phyloP scores from a whole-genome alignment of 768 basidiomycete species.

The Leccinum ochraceum region DNA sequence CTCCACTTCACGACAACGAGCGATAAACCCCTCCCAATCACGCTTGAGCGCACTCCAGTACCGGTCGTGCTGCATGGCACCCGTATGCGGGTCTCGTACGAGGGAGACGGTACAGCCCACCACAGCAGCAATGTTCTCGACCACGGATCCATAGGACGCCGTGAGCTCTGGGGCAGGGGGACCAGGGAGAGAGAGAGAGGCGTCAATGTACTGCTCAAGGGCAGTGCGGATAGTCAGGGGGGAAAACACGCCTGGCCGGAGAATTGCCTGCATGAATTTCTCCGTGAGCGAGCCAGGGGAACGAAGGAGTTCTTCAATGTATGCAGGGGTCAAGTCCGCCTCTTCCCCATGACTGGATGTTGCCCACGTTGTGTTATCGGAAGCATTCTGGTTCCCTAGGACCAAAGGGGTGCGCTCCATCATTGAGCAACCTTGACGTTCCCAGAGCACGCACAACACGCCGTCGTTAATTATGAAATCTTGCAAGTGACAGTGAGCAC shows the following conservation, averaged over 20 bases:
- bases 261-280: conserved; percentile 79
- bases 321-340: conserved; percentile 78
- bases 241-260: conserved; percentile 89
- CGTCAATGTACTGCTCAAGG: conserved; percentile 77
- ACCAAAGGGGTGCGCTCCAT: conserved; percentile 58
- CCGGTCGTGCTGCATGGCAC: conserved; percentile 71
- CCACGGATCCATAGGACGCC: conserved; percentile 62
- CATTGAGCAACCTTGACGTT: conserved; percentile 73
- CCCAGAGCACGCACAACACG: conserved; percentile 74
- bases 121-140: conserved; percentile 76
- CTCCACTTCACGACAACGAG: conserved; percentile 88
- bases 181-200: conserved; percentile 66
- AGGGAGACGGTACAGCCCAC: conserved; percentile 86
- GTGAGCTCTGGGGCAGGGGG: conserved; percentile 56
- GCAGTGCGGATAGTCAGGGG: conserved; percentile 77
- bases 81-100: conserved; percentile 72
- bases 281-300: conserved; percentile 70
- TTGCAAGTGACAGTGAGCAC: conserved; percentile 70
- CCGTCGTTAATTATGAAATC: conserved; percentile 65
- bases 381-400: conserved; percentile 35
- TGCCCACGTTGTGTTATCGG: conserved; percentile 47
- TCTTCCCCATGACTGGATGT: conserved; percentile 64
- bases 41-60: conserved; percentile 85
- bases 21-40: conserved; percentile 96
- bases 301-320: conserved; percentile 82